Base-by-base conservation (phyloP, 164 flowering plant species). In the Santalum album region DNA sequence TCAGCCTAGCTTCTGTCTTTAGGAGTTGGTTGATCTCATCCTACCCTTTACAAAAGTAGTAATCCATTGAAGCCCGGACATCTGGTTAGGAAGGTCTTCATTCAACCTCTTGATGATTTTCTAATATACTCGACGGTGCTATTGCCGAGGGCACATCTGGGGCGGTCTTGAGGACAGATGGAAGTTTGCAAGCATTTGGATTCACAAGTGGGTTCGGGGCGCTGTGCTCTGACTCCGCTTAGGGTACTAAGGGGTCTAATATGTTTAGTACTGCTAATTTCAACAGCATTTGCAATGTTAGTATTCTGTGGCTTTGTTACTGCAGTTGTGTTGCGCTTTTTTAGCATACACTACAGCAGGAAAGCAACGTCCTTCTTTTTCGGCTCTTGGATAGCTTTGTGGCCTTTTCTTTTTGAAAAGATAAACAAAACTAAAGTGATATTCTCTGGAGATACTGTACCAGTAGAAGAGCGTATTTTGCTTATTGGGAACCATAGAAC, bases 401-500 rank as follows among this genome's bases (percentile, higher is more conserved):
- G 53, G 53, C 53, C 53, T 16, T 50, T 17, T 29, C 35, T 50
- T 15, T 50, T 50, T 29, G 53, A 50, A 19, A 50, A 29, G 21
- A 50, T 50, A 50, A 50, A 50, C 53, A 50, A 17, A 3, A 50
- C 53, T 26, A 26, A 14, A 50, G 53, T 50, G 9, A 16, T 50
- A 25, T 50, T 50, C 12, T 50, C 32, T 7, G 53, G 53, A 18
- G 53, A 50, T 19, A 25, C 17, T 29, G 11, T 50, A 16, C 35
- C 53, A 4, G 53, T 17, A 15, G 36, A 25, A 29, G 35, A 50
- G 21, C 53, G 53, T 6, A 19, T 50, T 50, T 29, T 50, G 32
- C 34, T 50, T 50, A 50, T 50, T 25, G 18, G 35, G 14, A 50
- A 50, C 53, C 53, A 50, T 18, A 50, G 53, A 50, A 50, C 53